Conservation (phyloP, 2,329 filamentous ascomycete species). For the Microdochium nivale region DNA sequence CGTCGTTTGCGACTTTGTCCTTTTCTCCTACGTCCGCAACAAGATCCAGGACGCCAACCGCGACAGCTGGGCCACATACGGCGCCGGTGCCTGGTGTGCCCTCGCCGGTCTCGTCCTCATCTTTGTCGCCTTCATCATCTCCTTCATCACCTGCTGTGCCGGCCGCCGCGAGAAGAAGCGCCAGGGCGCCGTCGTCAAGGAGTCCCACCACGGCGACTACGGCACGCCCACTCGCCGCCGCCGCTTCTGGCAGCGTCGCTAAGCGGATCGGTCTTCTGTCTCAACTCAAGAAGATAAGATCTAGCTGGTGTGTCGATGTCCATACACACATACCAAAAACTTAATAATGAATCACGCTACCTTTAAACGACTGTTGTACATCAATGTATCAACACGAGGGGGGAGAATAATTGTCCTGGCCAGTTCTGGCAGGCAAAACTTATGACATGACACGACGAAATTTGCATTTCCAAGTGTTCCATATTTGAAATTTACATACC, state of each 20-base stretch:
- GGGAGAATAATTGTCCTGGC: too few relatives aligned
- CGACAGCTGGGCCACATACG: background rate
- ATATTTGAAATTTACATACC: too few relatives aligned
- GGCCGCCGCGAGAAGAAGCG: background rate
- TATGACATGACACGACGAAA: too few relatives aligned
- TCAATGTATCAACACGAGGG: too few relatives aligned
- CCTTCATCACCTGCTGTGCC: background rate
- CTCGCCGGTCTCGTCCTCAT: background rate
- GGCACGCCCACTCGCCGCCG: background rate
- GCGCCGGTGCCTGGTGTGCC: background rate
- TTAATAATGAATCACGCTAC: too few relatives aligned
- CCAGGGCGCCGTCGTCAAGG: background rate
- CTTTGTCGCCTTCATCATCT: background rate
- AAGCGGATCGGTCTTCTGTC: background rate
- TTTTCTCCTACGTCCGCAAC: slow-evolving; percentile 30
- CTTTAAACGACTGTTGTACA: too few relatives aligned
- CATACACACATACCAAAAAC: too few relatives aligned
- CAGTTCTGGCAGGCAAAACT: too few relatives aligned
- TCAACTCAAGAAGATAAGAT: too few relatives aligned
- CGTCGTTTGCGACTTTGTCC: slow-evolving; percentile 47
- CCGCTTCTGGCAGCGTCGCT: background rate
- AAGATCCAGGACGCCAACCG: background rate
- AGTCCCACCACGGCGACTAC: background rate
- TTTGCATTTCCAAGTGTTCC: too few relatives aligned
- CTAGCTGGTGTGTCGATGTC: too few relatives aligned